Conservation (phyloP, 108 stramenopile genomes). For the Nitzschia putrida region DNA sequence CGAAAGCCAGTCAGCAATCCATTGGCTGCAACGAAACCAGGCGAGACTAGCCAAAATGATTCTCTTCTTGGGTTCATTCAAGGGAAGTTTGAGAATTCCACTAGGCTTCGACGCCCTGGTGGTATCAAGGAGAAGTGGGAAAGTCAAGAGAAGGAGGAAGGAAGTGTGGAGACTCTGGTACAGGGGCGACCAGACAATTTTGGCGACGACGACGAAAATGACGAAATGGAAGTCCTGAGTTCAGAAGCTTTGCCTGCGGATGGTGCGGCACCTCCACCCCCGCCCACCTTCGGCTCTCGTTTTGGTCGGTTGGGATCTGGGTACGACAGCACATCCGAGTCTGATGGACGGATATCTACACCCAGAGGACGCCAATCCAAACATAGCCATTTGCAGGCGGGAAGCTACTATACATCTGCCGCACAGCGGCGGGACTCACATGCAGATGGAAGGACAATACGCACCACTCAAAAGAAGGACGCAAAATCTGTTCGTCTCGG, state of each 20-base stretch:
- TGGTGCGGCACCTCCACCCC: neutral
- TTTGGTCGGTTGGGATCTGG: neutral
- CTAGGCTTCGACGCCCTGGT: neutral
- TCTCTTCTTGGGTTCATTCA: conserved; percentile 11
- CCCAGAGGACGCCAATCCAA: neutral
- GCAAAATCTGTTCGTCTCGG: conserved; percentile 5
- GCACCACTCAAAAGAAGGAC: conserved; percentile 9
- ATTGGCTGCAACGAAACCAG: neutral
- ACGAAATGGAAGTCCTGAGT: conserved; percentile 4
- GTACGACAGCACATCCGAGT: conserved; percentile 1
- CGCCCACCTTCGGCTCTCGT: neutral
- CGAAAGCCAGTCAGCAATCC: neutral
- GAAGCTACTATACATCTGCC: conserved; percentile 24
- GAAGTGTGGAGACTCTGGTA: neutral
- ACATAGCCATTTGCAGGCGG: conserved; percentile 14
- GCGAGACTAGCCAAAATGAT: neutral
- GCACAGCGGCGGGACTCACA: conserved; percentile 18
- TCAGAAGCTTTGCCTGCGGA: neutral
- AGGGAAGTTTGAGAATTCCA: neutral
- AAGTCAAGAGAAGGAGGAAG: neutral
- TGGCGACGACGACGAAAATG: conserved; percentile 7
- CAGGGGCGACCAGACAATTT: neutral
- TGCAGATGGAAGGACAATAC: conserved; percentile 22
- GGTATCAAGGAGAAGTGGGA: conserved; percentile 4
- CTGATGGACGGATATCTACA: neutral